phyloP scores from a whole-genome alignment of 1,284 basidiomycete genomes.

The Cystobasidiaceae sp. region DNA sequence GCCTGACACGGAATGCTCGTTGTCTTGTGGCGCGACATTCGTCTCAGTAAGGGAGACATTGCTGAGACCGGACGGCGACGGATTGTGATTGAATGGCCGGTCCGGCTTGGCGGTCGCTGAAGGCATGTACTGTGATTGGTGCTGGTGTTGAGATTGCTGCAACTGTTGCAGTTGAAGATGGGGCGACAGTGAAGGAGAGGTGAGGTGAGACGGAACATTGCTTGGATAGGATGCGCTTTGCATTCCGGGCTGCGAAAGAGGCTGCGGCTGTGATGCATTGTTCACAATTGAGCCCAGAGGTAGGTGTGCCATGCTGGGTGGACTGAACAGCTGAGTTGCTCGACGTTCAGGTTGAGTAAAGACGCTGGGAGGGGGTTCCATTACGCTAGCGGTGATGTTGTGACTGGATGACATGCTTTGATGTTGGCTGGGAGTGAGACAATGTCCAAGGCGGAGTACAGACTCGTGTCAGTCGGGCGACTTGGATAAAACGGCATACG shows the following conservation, averaged over 20 bases:
- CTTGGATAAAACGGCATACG: too few relatives aligned
- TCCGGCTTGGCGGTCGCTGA: neutral
- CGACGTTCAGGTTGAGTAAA: too few relatives aligned
- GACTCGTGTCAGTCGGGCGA: too few relatives aligned
- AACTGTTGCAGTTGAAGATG: neutral
- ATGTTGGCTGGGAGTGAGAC: too few relatives aligned
- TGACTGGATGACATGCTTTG: too few relatives aligned
- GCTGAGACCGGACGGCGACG: constrained; percentile 7
- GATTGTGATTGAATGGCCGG: neutral
- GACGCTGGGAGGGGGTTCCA: too few relatives aligned
- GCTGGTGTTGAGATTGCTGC: neutral
- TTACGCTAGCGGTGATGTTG: too few relatives aligned
- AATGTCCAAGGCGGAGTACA: too few relatives aligned
- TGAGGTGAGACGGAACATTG: neutral
- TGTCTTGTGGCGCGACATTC: neutral
- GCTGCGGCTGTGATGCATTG: neutral
- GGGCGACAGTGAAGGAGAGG: neutral
- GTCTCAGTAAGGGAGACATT: neutral
- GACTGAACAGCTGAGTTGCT: too few relatives aligned
- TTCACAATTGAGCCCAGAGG: too few relatives aligned
- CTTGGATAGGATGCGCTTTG: neutral
- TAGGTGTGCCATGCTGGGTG: too few relatives aligned
- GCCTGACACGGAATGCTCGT: constrained; percentile 15
- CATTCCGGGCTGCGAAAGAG: neutral
- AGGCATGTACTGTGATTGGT: neutral